Base-by-base conservation (phyloP, 345 rosid species). In the Heritiera littoralis region DNA sequence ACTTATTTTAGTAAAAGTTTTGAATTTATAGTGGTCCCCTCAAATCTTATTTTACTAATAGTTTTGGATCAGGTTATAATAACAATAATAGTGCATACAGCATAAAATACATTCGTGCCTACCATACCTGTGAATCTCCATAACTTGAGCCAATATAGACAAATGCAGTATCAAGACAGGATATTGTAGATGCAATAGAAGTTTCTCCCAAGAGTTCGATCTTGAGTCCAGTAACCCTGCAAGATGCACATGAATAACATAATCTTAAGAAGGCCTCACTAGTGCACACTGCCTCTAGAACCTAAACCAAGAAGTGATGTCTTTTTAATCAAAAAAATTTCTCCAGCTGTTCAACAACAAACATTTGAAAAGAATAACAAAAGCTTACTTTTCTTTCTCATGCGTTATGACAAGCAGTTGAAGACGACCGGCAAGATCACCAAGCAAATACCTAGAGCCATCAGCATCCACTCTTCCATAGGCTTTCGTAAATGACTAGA, bases 181-280 rank as follows among this genome's bases (percentile, higher is more conserved):
- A 92, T 84, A 95, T 93, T 14, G 89, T 92, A 60, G 98, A 94
- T 68, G 98, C 98, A 81, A 93, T 90, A 66, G 98, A 96, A 13
- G 99, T 96, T 83, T 96, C 99, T 51, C 99, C 99, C 88, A 94
- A 81, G 54, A 89, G 95, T 91, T 96, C 99, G 54, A 93, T 92
- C 88, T 93, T 96, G 54, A 96, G 95, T 65, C 98, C 98, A 60
- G 97, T 91, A 76, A 96, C 98, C 91, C 97, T 96, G 84, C 79
- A 87, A 68, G 23, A 79, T 28, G 75, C 75, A 81, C 66, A 68
- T 38, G 67, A 79, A 49, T 61, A 30, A 72, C 46, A 41, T 68
- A 66, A 18, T 52, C 58, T 60, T 64, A 6, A 51, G 76, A 77
- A 76, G 51, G 77, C 78, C 79, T 54, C 15, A 52, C 45, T 40